Evolutionary conservation across 2,329 filamentous ascomycete species (phyloP).

Genomic region (Penicillium sp.): DNA sequence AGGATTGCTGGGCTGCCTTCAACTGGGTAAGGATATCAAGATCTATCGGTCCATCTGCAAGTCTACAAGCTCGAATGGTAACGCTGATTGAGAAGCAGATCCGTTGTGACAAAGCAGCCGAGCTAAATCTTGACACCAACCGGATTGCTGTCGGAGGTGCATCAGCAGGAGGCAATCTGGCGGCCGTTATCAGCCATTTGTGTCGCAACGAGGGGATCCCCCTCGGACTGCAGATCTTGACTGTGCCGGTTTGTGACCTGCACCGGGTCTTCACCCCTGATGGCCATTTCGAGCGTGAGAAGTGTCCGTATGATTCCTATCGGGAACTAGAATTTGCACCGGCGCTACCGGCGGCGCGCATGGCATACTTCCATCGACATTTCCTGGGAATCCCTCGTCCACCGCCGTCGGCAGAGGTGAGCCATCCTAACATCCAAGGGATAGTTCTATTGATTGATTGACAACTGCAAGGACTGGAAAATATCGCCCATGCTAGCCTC

Average conservation of each 20-base stretch:
- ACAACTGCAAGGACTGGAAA: conserved; percentile 43
- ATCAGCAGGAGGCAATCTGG: conserved; percentile 39
- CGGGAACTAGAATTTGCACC: conserved; percentile 36
- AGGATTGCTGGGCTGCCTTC: conserved; percentile 39
- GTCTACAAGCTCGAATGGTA: not conserved
- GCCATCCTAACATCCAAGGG: conserved; percentile 5
- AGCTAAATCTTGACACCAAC: conserved; percentile 33
- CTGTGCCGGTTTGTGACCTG: conserved; percentile 36
- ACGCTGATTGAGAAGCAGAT: conserved; percentile 20
- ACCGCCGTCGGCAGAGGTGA: conserved; percentile 31
- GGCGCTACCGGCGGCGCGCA: conserved; percentile 33
- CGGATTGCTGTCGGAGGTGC: conserved; percentile 36
- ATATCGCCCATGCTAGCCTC: conserved; percentile 39
- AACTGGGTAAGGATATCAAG: conserved; percentile 29
- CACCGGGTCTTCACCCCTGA: conserved; percentile 34
- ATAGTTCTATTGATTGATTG: too few relatives aligned
- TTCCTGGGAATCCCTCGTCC: conserved; percentile 38
- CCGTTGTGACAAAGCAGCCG: conserved; percentile 26
- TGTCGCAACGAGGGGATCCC: conserved; percentile 36
- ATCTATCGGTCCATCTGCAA: not conserved
- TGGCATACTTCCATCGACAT: conserved; percentile 38
- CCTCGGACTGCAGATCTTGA: conserved; percentile 35
- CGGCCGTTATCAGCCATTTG: conserved; percentile 36
- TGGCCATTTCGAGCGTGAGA: conserved; percentile 31
- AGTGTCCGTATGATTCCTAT: conserved; percentile 38